Evolutionary conservation across 495 filamentous ascomycete species (phyloP), one percentile per base, ranked within the genome.

Genomic region (Rhizodiscina lignyota): DNA sequence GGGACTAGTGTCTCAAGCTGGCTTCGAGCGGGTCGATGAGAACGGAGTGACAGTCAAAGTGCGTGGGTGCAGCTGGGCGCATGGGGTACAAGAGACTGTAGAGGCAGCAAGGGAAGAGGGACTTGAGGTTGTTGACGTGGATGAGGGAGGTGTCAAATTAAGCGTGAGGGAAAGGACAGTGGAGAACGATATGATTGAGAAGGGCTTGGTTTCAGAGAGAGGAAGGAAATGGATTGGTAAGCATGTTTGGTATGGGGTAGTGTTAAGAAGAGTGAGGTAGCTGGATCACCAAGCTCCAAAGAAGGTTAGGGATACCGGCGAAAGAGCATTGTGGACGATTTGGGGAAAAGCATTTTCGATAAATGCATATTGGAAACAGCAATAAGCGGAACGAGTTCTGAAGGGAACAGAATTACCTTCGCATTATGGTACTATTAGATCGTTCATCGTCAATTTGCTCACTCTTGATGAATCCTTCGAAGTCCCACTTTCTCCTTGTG

Each of bases 201-300:
- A 16, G 8, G n/a, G n/a, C n/a, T 43, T 32, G 29, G 49, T 81
- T 24, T 74, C 74, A 3, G 43, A 52, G 34, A 69, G 78, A 42
- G 74, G 69, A 26, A 58, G 44, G 52, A 82, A 82, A 41, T 83
- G 77, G 77, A 56, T 79, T 49, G 76, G 77, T 4, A 43, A 70
- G 20, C 68, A 53, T 38, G 72, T 78, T 28, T 79, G 76, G 73
- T 72, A 72, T 64, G 77, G 67, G 18, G 42, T 72, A 32, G 59
- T 71, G 47, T 59, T 77, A 40, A 62, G 60, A 37, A 75, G 62
- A 48, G 28, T 32, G 15, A 32, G 18, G 13, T 41, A n/a, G n/a
- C n/a, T n/a, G n/a, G n/a, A n/a, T n/a, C n/a, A n/a, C n/a, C n/a
- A n/a, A n/a, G n/a, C n/a, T n/a, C n/a, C n/a, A n/a, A n/a, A n/a